Percentiles rank a stretch among this genome's conserved stretches.
phyloP scores from a whole-genome alignment of 2,329 filamentous ascomycete genomes.

The Aspergillus viridinutans region DNA sequence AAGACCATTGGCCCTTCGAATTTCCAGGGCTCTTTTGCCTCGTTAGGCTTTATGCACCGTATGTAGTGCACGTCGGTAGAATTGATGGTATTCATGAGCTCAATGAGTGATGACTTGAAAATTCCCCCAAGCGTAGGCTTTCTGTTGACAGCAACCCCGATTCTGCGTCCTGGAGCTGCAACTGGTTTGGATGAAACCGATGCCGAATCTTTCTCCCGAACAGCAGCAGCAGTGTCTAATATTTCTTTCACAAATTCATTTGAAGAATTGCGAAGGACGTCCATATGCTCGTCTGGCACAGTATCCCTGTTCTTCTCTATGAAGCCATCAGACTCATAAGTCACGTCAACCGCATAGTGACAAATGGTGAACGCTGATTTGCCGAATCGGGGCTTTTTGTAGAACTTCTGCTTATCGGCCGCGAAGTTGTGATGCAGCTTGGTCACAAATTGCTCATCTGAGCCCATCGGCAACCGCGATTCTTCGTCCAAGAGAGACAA shows the following conservation, averaged over 20 bases:
- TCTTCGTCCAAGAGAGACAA: constrained; percentile 92
- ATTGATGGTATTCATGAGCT: constrained; percentile 97
- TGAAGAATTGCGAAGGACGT: constrained; percentile 75
- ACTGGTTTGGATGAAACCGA: constrained; percentile 69
- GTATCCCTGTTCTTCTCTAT: constrained; percentile 99
- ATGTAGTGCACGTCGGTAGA: constrained; percentile 99
- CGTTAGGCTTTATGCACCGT: constrained; percentile 97
- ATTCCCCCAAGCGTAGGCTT: constrained; percentile 97
- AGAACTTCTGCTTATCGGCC: constrained; percentile 88
- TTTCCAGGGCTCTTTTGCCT: constrained; percentile 93
- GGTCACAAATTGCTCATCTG: constrained; percentile 92
- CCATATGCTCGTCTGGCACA: constrained; percentile 96
- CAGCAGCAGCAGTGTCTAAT: constrained; percentile 75
- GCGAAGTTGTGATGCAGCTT: constrained; percentile 95
- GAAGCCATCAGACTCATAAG: constrained; percentile 97
- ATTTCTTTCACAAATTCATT: constrained; percentile 84
- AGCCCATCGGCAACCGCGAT: constrained; percentile 92
- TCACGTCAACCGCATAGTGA: constrained; percentile 96
- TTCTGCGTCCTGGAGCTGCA: constrained; percentile 69
- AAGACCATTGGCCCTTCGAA: constrained; percentile 99
- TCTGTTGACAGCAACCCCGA: constrained; percentile 86
- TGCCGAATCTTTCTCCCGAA: constrained; percentile 79
- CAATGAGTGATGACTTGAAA: constrained; percentile 96
- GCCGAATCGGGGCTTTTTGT: constrained; percentile 97
- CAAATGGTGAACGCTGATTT: constrained; percentile 97